Evolutionary conservation across 805 yeast genomes (phyloP).

Genomic region (Diddensiella transvaalensis): DNA sequence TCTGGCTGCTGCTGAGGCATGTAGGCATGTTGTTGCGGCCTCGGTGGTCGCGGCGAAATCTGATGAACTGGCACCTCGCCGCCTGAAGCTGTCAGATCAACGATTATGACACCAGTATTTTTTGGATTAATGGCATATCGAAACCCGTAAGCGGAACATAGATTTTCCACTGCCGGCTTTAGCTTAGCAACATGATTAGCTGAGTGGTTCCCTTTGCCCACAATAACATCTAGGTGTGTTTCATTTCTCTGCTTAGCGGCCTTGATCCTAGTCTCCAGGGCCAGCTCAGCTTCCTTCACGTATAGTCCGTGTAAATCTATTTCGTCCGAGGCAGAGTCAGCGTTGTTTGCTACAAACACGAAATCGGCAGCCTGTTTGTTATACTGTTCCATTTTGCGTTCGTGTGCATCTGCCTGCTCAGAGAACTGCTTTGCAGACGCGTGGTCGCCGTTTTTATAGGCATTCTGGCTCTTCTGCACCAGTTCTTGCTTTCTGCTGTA

Average conservation of each 20-base stretch:
- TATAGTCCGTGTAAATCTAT: conserved; percentile 91
- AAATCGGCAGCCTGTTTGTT: conserved; percentile 80
- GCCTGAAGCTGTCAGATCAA: conserved; percentile 53
- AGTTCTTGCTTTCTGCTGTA: conserved; percentile 52
- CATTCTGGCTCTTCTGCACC: conserved; percentile 67
- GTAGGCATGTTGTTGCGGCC: conserved; percentile 22
- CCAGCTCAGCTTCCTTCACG: conserved; percentile 81
- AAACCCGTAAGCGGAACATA: conserved; percentile 66
- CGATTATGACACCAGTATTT: conserved; percentile 76
- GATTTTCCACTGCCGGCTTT: conserved; percentile 80
- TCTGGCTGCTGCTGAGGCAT: conserved; percentile 3
- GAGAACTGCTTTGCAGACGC: conserved; percentile 69
- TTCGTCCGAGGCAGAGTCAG: conserved; percentile 80
- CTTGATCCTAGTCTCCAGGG: conserved; percentile 68
- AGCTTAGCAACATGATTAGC: conserved; percentile 77
- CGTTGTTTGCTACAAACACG: conserved; percentile 82
- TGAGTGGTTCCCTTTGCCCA: conserved; percentile 90
- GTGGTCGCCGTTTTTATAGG: conserved; percentile 72
- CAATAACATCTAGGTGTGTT: conserved; percentile 70
- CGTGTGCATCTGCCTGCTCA: conserved; percentile 59
- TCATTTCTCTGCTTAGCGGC: conserved; percentile 58
- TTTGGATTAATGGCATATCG: conserved; percentile 59
- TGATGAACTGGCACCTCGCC: conserved; percentile 25
- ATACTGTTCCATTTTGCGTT: conserved; percentile 57
- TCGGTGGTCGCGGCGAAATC: conserved; percentile 35